These are phyloP conservation scores for Stephania japonica DNA, from an alignment of 164 flowering plant species.

Conservation along the genomic window DNA sequence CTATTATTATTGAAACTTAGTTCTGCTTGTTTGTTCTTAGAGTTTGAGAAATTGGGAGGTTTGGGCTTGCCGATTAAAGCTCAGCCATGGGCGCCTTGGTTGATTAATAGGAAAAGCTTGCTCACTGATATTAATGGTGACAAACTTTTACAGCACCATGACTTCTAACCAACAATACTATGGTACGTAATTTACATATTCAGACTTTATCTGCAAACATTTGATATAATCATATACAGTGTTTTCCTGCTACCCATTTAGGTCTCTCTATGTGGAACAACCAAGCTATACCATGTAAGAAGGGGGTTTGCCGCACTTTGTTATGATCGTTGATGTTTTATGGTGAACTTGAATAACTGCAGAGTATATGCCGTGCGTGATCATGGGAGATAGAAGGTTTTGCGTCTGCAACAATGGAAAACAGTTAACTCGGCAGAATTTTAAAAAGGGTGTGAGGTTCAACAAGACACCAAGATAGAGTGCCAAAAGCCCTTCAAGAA, in stretches of 20 bases:
- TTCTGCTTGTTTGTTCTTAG: neutral
- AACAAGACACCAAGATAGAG: conserved; percentile 60
- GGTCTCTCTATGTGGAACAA: neutral
- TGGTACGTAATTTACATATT: neutral
- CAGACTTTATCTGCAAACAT: neutral
- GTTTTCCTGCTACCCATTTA: neutral
- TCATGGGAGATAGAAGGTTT: conserved; percentile 81
- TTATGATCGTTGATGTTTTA: conserved; percentile 15
- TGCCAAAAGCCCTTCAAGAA: conserved; percentile 75
- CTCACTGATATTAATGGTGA: neutral
- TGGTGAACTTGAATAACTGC: conserved; percentile 41
- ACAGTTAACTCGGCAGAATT: neutral
- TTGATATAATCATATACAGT: neutral
- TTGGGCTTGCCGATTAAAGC: neutral
- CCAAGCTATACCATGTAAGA: neutral
- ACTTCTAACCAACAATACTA: neutral
- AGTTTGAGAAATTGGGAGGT: neutral
- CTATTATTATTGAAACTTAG: neutral
- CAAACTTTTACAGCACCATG: neutral
- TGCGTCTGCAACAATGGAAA: conserved; percentile 38
- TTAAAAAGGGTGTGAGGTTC: neutral
- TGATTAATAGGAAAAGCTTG: neutral
- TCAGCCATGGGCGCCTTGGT: neutral
- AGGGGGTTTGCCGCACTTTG: neutral
- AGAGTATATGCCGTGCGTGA: conserved; percentile 96